Evolutionary conservation across 75 land plant species (phyloP).

Genomic region (Larix kaempferi): DNA sequence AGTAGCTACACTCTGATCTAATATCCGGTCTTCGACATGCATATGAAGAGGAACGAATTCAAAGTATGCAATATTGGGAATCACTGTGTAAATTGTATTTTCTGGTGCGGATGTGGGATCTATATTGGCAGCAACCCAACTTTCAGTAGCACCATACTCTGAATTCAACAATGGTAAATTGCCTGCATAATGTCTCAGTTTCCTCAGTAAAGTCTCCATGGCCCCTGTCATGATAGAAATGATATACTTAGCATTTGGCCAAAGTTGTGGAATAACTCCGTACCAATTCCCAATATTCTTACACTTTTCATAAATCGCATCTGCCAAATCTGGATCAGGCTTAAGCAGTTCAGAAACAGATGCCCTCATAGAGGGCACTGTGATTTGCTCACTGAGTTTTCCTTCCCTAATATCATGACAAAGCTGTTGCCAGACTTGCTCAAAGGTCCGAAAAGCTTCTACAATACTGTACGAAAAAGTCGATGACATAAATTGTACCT

Average conservation of each 20-base stretch:
- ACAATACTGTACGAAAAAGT: conserved; percentile 62
- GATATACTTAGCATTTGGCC: conserved; percentile 65
- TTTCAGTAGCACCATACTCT: conserved; percentile 71
- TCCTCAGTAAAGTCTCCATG: conserved; percentile 50
- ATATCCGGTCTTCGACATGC: background rate
- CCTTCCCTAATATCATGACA: conserved; percentile 42
- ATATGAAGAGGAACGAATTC: conserved; percentile 61
- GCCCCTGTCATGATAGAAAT: conserved; percentile 62
- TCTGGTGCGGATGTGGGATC: conserved; percentile 47
- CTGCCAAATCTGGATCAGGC: conserved; percentile 41
- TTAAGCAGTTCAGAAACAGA: conserved; percentile 27
- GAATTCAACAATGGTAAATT: conserved; percentile 46
- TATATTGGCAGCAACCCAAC: conserved; percentile 60
- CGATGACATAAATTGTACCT: conserved; percentile 51
- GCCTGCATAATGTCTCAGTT: conserved; percentile 62
- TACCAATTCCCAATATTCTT: conserved; percentile 30
- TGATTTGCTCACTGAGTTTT: conserved; percentile 25
- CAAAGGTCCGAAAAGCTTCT: conserved; percentile 46
- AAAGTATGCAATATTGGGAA: conserved; percentile 62
- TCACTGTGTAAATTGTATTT: conserved; percentile 37
- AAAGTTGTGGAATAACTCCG: conserved; percentile 45
- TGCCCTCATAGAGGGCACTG: conserved; percentile 21
- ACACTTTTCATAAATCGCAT: conserved; percentile 24
- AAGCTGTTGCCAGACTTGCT: conserved; percentile 51
- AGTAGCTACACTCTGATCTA: background rate